Conservation (phyloP, 208 protist genomes). For the Leishmania major region DNA sequence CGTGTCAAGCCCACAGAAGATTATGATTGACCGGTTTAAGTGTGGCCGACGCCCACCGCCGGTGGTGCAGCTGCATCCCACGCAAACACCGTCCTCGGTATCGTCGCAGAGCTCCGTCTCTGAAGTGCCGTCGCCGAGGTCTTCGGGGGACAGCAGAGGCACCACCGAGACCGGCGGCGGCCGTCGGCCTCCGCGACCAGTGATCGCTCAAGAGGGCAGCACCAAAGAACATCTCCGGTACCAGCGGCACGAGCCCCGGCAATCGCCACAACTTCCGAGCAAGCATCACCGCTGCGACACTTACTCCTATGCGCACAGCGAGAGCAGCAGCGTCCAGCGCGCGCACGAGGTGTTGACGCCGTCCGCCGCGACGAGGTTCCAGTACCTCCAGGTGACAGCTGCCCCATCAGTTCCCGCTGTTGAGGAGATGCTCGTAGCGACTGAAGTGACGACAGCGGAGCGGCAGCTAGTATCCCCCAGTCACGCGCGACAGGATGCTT, state of each 20-base stretch:
- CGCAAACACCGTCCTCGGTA: background rate
- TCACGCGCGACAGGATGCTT: no score
- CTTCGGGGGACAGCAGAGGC: background rate
- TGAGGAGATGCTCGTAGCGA: background rate
- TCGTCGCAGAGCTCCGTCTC: background rate
- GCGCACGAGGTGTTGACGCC: background rate
- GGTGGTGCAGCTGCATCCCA: conserved; percentile 1
- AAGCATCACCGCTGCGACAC: conserved; percentile 3
- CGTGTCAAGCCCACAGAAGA: conserved; percentile 69
- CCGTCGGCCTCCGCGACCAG: background rate
- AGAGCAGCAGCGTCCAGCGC: background rate
- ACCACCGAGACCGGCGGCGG: background rate
- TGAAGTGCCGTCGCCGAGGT: background rate
- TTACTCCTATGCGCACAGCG: background rate
- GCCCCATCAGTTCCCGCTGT: background rate
- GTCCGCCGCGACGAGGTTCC: background rate
- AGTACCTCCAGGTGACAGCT: background rate
- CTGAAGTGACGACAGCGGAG: background rate
- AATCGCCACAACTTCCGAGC: background rate
- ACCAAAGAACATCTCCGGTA: background rate
- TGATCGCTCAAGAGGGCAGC: background rate
- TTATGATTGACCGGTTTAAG: conserved; percentile 36
- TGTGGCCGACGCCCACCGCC: conserved; percentile 6
- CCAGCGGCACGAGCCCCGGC: background rate
- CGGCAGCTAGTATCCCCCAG: background rate